These are phyloP conservation scores for Cyamopsis tetragonoloba DNA, from an alignment of 306 rosid genomes.

Conservation along the genomic window DNA sequence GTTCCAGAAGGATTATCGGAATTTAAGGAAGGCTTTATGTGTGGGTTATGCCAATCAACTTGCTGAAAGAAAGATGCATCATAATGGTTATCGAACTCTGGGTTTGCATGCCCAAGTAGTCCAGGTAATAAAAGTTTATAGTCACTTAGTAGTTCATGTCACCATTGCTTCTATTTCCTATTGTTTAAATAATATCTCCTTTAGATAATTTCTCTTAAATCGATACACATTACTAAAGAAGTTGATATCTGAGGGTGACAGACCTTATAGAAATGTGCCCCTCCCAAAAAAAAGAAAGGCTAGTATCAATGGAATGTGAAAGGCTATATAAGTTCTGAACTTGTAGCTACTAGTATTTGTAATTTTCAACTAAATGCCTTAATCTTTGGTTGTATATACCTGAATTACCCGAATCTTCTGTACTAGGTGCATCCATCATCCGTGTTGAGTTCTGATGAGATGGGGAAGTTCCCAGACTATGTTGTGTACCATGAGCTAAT, in stretches of 20 bases:
- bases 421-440: constrained; percentile 88
- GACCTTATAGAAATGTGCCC: constrained; percentile 4
- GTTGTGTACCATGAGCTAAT: constrained; percentile 88
- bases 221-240: not conserved
- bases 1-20: constrained; percentile 45
- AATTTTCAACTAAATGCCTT: constrained; percentile 14
- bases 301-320: not conserved
- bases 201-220: constrained; percentile 11
- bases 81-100: constrained; percentile 92
- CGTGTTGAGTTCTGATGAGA: constrained; percentile 56
- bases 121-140: constrained; percentile 58
- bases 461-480: constrained; percentile 84
- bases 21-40: constrained; percentile 86
- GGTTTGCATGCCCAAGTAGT: constrained; percentile 87
- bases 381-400: constrained; percentile 5
- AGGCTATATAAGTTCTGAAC: constrained; percentile 12
- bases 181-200: constrained; percentile 15
- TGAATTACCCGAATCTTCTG: constrained; percentile 19
- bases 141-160: constrained; percentile 3
- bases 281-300: not conserved
- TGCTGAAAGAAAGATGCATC: constrained; percentile 93
- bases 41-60: constrained; percentile 93
- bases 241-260: not conserved
- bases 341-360: not conserved
- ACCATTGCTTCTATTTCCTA: not conserved